Base-by-base conservation (phyloP, 768 basidiomycete species). In the Cystofilobasidium ferigula region DNA sequence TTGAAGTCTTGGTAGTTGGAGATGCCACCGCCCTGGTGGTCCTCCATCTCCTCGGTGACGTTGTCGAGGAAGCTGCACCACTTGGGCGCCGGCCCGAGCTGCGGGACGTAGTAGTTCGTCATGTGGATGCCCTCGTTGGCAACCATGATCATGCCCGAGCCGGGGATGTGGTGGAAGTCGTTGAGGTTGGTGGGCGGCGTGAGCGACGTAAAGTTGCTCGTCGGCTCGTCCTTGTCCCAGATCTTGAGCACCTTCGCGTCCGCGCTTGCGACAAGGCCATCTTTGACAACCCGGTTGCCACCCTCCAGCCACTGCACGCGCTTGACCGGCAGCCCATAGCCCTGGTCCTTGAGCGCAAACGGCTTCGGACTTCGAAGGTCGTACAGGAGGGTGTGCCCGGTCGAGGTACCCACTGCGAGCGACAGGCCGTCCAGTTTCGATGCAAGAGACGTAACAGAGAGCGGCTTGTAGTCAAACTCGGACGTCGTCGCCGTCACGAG, bases 21-120 rank as follows among this genome's bases (percentile, higher is more conserved):
- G 63, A 68, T 34, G 83, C 85, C 40, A 80, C 81, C 12, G 82
- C 85, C 71, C 70, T 87, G 86, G 73, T 90, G 90, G 73, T 98
- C 94, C 51, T 76, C 78, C 86, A 98, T 86, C 74, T 99, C 95
- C 76, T 99, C 95, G 0, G 95, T 98, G 73, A 99, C 88, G 72
- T 91, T 90, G 78, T 99, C 95, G 65, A 99, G 84, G 85, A 99
- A 99, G 73, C 86, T 86, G 40, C 89, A 90, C 95, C 95, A 99
- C 70, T 85, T 84, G 6, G 95, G 94, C 13, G 95, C 95, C 3
- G 93, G 92, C 0, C 95, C 95, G 16, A 99, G 84, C 72, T 94
- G 89, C 14, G 95, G 95, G 56, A 98, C 85, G 74, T 91, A 98
- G 77, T 89, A 98, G 6, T 87, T 85, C 32, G 84, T 87, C 86